Base-by-base conservation (phyloP, 441 rosid species). In the Francoa sonchifolia region DNA sequence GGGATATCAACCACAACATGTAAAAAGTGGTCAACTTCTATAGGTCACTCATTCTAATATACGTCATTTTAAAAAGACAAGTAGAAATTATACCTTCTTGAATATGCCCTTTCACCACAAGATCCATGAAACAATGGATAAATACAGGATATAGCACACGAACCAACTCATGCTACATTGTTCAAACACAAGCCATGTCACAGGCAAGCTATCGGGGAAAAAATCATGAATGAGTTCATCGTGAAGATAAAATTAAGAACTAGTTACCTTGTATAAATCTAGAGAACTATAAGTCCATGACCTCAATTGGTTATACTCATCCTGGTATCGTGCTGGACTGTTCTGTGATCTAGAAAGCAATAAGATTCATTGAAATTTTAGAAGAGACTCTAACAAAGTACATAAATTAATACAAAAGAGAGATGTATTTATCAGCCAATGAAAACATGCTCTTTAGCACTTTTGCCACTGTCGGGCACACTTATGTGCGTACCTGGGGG, bases 111-210 rank as follows among this genome's bases (percentile, higher is more conserved):
- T 72, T 79, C 0, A 84, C 82, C n/a, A 92, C 80, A 47, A 92
- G 61, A 63, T 92, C 95, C 95, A 92, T 80, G 61, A 80, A 92
- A 49, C 89, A 76, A 59, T 92, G 97, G 44, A 87, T 71, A 62
- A 83, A 92, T 23, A 87, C 94, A 0, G 99, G 95, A 79, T 81
- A 87, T 58, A 92, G 88, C 52, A 92, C 89, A 12, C 93, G 86
- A 46, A 87, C 84, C 69, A 92, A 68, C 54, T 92, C 97, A 46
- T 78, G 89, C 99, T 92, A 84, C 71, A 66, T 14, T 39, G 39
- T 53, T 10, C 20, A 60, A 59, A 50, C 28, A 55, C 32, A 46
- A 39, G 6, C 47, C 29, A 39, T 11, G 7, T 22, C 16, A 48
- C 16, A 9, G 5, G 15, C 11, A 17, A 10, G 19, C 15, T 16